phyloP scores from a whole-genome alignment of 1,284 basidiomycete genomes.

The Apiotrichum mycotoxinovorans region DNA sequence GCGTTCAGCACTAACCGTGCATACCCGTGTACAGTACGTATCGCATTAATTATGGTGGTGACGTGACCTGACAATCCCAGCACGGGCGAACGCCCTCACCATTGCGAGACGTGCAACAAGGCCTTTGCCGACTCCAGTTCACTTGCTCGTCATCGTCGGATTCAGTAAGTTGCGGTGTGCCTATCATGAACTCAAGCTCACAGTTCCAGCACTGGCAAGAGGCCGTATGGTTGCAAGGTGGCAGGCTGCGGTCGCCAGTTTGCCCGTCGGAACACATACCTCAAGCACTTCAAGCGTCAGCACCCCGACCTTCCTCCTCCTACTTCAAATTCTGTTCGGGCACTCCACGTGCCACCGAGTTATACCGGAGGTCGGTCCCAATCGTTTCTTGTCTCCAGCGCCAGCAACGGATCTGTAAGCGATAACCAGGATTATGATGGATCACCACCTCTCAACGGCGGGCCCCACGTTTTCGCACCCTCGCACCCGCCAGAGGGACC shows the following conservation, averaged over 20 bases:
- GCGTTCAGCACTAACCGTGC: constrained; percentile 50
- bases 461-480: constrained; percentile 39
- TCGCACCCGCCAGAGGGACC: constrained; percentile 40
- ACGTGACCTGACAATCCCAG: constrained; percentile 25
- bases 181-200: constrained; percentile 20
- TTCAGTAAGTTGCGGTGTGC: constrained; percentile 52
- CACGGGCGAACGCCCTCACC: constrained; percentile 58
- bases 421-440: constrained; percentile 25
- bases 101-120: constrained; percentile 54
- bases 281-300: constrained; percentile 41
- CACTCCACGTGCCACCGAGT: constrained; percentile 17
- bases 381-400: constrained; percentile 18
- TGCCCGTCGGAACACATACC: constrained; percentile 42
- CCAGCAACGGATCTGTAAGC: constrained; percentile 12
- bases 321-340: constrained; percentile 22
- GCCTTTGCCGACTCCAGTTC: constrained; percentile 58
- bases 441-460: constrained; percentile 18
- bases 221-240: constrained; percentile 41
- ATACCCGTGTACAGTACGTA: constrained; percentile 52
- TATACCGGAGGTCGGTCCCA: constrained; percentile 6
- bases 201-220: constrained; percentile 35
- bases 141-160: constrained; percentile 57
- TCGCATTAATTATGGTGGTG: neutral
- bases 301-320: constrained; percentile 42
- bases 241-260: constrained; percentile 37